A percentile compares a stretch with the other conserved stretches of the same genome.
Conservation (phyloP, 2,329 filamentous ascomycete genomes). For the Trichoderma sp. region DNA sequence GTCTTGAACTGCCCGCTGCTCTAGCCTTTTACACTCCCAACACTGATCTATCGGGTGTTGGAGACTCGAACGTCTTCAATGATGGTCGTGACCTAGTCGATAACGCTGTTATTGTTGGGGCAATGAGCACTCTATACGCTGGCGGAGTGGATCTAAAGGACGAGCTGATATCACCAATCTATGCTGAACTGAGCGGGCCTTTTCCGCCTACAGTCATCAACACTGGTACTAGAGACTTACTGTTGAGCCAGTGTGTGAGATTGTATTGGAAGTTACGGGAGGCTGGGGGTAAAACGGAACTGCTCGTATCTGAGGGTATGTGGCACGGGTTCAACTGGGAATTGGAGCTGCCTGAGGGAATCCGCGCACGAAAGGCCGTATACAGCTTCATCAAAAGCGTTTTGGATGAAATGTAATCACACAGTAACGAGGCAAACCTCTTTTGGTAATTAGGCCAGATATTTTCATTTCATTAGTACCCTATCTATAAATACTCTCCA, state of each 20-base stretch:
- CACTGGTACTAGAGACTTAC: neutral
- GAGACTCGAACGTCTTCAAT: neutral
- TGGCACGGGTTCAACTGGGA: neutral
- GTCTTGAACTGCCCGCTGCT: neutral
- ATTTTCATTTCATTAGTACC: neutral
- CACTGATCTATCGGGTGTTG: neutral
- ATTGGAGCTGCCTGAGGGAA: neutral
- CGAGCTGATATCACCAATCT: neutral
- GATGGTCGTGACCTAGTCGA: neutral
- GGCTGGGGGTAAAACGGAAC: neutral
- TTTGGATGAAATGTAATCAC: neutral
- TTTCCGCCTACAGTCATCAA: neutral
- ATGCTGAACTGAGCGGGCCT: neutral
- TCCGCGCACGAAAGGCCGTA: neutral
- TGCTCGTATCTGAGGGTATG: neutral
- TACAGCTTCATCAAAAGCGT: neutral
- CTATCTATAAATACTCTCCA: neutral
- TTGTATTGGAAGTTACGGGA: neutral
- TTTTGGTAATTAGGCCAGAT: neutral
- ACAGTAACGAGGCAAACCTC: neutral
- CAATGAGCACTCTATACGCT: neutral
- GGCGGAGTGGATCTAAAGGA: neutral
- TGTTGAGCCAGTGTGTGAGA: neutral
- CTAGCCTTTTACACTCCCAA: neutral
- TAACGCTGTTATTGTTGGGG: neutral